A percentile compares a stretch with the other conserved stretches of the same genome.
Evolutionary conservation across 495 filamentous ascomycete genomes (phyloP).

Genomic region (Umbilicaria muhlenbergii): DNA sequence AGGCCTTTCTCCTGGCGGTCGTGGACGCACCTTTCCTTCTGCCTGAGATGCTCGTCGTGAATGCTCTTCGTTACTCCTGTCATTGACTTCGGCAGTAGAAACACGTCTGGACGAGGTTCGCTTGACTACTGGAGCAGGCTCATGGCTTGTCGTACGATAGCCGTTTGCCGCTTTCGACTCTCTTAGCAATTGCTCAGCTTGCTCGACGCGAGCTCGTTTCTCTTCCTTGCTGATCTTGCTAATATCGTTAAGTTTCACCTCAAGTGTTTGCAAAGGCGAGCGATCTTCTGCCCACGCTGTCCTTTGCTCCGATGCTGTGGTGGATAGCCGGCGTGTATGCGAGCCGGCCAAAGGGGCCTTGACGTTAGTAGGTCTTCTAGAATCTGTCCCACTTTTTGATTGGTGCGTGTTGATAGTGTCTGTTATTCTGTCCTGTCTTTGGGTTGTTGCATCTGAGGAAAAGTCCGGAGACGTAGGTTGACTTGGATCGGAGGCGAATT

Average conservation of each 20-base stretch:
- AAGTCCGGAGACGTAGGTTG: constrained; percentile 3
- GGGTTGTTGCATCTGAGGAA: constrained; percentile 7
- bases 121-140: not conserved
- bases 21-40: too few species aligned
- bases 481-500: too few species aligned
- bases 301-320: constrained; percentile 9
- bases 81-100: not conserved
- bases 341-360: too few species aligned
- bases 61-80: not conserved
- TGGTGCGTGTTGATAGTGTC: too few species aligned
- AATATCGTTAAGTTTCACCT: constrained; percentile 72
- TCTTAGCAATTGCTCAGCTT: constrained; percentile 49
- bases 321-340: too few species aligned
- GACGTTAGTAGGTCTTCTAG: too few species aligned
- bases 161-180: constrained; percentile 29
- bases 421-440: not conserved
- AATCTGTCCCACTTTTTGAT: too few species aligned
- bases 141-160: constrained; percentile 12
- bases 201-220: constrained; percentile 64
- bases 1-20: too few species aligned
- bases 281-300: constrained; percentile 53
- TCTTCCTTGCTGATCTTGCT: constrained; percentile 92
- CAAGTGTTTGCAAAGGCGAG: constrained; percentile 83
- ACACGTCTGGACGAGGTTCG: constrained; percentile 1
- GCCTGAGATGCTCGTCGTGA: not conserved